Conservation (phyloP, 2,329 filamentous ascomycete genomes). For the Taxawa tesnikishii region DNA sequence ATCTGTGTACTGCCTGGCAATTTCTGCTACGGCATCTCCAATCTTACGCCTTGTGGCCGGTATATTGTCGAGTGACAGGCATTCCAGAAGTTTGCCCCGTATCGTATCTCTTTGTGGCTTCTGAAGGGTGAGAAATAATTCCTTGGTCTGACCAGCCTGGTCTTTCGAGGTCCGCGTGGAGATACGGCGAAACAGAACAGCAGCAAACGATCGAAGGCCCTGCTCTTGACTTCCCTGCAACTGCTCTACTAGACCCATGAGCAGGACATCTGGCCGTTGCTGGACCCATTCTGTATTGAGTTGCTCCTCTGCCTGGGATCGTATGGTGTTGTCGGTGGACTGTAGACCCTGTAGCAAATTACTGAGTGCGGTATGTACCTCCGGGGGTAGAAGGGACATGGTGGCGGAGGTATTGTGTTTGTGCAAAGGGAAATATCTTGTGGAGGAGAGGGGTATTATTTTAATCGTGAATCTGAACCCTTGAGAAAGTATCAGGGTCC, state of each 20-base stretch:
- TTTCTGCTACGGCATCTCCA: slow-evolving; percentile 91
- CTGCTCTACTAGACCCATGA: slow-evolving; percentile 93
- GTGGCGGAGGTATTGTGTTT: slow-evolving; percentile 6
- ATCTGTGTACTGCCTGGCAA: slow-evolving; percentile 89
- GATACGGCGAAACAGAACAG: slow-evolving; percentile 89
- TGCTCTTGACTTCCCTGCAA: slow-evolving; percentile 65
- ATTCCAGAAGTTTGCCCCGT: slow-evolving; percentile 70
- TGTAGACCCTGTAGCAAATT: slow-evolving; percentile 82
- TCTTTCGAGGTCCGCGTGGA: slow-evolving; percentile 78
- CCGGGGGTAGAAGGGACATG: slow-evolving; percentile 65
- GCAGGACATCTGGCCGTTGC: slow-evolving; percentile 67
- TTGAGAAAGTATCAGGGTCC: no score
- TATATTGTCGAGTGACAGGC: slow-evolving; percentile 59
- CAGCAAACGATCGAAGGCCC: slow-evolving; percentile 76
- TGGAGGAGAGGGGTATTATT: no score
- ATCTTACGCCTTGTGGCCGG: slow-evolving; percentile 82
- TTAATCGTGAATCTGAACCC: no score
- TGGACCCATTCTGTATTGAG: slow-evolving; percentile 82
- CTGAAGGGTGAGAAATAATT: slow-evolving; percentile 74
- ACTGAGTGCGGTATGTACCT: slow-evolving; percentile 71
- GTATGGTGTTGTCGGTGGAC: slow-evolving; percentile 75
- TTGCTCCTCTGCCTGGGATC: slow-evolving; percentile 79
- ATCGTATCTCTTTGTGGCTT: slow-evolving; percentile 65
- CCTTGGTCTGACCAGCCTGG: slow-evolving; percentile 56
- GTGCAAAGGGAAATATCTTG: no score